A percentile compares a stretch with the other conserved stretches of the same genome.
These are phyloP conservation scores for Laburnicola sp. DNA, from an alignment of 2,329 filamentous ascomycete genomes.

Conservation along the genomic window DNA sequence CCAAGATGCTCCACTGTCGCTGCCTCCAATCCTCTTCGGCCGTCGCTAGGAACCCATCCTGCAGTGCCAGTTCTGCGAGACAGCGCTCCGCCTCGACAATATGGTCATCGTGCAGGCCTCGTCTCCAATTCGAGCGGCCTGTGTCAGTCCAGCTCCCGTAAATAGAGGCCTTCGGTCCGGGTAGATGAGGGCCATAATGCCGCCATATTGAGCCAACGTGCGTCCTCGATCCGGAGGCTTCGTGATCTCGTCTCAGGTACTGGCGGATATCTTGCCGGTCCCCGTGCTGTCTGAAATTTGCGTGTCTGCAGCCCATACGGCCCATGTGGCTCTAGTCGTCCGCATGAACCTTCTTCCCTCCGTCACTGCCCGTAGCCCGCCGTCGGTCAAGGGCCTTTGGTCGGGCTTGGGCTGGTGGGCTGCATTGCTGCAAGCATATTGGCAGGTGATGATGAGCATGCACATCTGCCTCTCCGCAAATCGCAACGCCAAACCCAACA, in stretches of 20 bases:
- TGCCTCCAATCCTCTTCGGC: conserved; percentile 13
- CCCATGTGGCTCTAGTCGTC: conserved; percentile 20
- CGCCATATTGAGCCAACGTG: conserved; percentile 1
- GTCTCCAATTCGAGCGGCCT: conserved; percentile 7
- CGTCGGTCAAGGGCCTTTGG: conserved; percentile 17
- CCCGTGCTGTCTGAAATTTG: conserved; percentile 11
- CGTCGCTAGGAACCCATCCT: conserved; percentile 23
- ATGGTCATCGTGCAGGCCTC: conserved; percentile 16
- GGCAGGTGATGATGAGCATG: conserved; percentile 7
- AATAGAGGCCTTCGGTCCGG: conserved; percentile 27
- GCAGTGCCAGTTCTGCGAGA: conserved; percentile 3
- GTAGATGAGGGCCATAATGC: conserved; percentile 31
- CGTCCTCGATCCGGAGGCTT: not conserved
- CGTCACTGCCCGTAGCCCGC: conserved; percentile 34
- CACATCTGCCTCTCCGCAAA: conserved; percentile 9
- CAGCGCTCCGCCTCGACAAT: conserved; percentile 19
- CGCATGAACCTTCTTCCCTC: conserved; percentile 24
- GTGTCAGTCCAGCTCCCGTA: conserved; percentile 9
- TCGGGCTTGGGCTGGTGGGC: conserved; percentile 9
- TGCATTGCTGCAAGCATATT: conserved; percentile 12
- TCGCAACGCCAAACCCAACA: conserved; percentile 8
- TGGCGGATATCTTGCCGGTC: not conserved
- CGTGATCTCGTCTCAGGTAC: not conserved
- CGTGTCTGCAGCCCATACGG: conserved; percentile 18
- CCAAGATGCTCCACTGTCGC: conserved; percentile 15